Base-by-base conservation (phyloP, 2,329 filamentous ascomycete genomes). In the Nectriaceae sp. region DNA sequence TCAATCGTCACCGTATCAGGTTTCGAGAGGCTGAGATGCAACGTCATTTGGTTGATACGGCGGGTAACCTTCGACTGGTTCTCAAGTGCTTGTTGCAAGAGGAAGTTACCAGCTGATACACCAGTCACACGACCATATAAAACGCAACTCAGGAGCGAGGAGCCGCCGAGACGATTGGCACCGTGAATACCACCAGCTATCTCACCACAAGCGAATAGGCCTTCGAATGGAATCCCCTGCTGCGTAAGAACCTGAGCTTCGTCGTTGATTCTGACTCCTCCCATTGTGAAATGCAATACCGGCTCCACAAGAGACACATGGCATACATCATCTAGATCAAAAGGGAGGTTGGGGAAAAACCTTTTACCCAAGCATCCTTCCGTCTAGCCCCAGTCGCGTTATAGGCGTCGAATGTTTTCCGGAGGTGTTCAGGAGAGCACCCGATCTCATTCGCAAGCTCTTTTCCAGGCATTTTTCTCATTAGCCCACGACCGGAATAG, bases 201-300 rank as follows among this genome's bases (percentile, higher is more conserved):
- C 76, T 99, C 94, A 84, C 94, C 94, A 63, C 94, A 99, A 67
- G 93, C 93, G 71, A 85, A 99, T 46, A 99, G 89, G 64, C 93
- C 92, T 19, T 97, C 91, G 69, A 99, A 99, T 43, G 94, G 91
- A 84, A 96, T 84, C 76, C 91, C 75, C 57, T 96, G 87, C 51
- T 79, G 73, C 84, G 97, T 97, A 69, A 99, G 82, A 60, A 96
- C 93, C 75, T 97, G 84, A 42, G 94, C 89, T 76, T 94, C 87
- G 81, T 97, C 93, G 80, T 99, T 95, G 80, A 99, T 99, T 77
- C 97, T 93, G 63, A 97, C 94, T 80, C 94, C 94, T 71, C 94
- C 94, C 94, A 99, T 99, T 77, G 94, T 99, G 79, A 99, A 99
- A 80, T 99, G 94, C 48, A 99, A 88, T 31, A 99, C 94, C 41